Evolutionary conservation across 306 rosid species (phyloP), one percentile per base, ranked within the genome.

Genomic region (Prinsepia uniflora): DNA sequence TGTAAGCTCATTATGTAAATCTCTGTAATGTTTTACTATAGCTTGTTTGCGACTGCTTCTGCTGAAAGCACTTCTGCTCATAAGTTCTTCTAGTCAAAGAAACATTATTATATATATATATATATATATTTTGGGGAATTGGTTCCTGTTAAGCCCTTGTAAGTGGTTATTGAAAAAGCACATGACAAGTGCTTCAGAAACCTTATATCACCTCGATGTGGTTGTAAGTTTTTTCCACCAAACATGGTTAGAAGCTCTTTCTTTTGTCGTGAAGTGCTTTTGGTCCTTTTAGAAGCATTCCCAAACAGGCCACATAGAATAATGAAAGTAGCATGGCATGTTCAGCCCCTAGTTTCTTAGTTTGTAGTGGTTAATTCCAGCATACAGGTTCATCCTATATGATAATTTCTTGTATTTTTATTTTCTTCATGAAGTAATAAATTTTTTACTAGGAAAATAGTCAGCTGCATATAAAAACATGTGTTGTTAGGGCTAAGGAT

Each of bases 1-100:
- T 70, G 99, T 94, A 85, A 89, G 97, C 78, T 72, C 69, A 61
- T 73, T 24, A 60, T 75, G 48, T 50, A 22, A 40, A 63, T 75
- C 41, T 41, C 6, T 0, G 6, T 55, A 68, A 40, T 8, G 17
- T n/a, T 52, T n/a, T 10, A 39, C 47, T 68, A 30, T 30, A 3
- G 3, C 36, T 30, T 30, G 36, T 30, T 30, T 30, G 36, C 4
- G 36, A 30, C 36, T 2, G 36, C 3, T 30, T 30, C 36, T 30
- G 36, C 2, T 1, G 36, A 30, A 30, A 30, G 36, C 36, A 30
- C 36, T 30, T 30, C 2, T 30, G 36, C 36, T 30, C 36, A 30
- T 30, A 30, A 30, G 36, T 30, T 30, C 36, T 30, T 30, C 36
- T 30, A 30, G 36, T 30, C 36, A 30, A 30, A 30, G 36, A 30